A percentile compares a stretch with the other conserved stretches of the same genome.
phyloP scores from a whole-genome alignment of 2,329 filamentous ascomycete genomes.

The Paecilomyces sp. region DNA sequence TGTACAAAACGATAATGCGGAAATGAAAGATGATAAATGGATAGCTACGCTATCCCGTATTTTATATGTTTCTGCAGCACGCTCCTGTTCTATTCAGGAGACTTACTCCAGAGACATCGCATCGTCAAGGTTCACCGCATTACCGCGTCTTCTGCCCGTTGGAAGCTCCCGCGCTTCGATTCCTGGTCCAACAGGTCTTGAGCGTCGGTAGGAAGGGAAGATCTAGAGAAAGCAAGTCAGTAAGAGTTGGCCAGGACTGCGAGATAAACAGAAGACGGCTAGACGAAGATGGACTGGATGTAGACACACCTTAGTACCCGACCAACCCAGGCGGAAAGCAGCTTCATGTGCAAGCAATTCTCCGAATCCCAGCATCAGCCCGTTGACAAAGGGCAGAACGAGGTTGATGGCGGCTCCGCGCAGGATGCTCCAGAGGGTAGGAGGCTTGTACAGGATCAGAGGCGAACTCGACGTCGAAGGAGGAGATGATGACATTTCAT shows the following conservation, averaged over 20 bases:
- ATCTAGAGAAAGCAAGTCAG: conserved; percentile 34
- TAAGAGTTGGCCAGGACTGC: not conserved
- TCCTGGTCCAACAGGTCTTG: conserved; percentile 68
- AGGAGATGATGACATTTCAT: conserved; percentile 26
- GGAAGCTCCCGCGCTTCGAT: conserved; percentile 70
- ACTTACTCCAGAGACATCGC: conserved; percentile 60
- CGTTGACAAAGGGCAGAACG: conserved; percentile 92
- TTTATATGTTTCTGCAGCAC: not conserved
- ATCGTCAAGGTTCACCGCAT: conserved; percentile 53
- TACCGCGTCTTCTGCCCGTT: conserved; percentile 44
- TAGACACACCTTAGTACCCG: conserved; percentile 75
- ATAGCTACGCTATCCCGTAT: no score
- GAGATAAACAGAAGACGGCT: not conserved
- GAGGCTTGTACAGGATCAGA: conserved; percentile 68
- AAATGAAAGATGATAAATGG: not conserved
- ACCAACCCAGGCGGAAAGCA: conserved; percentile 89
- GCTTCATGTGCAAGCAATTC: conserved; percentile 95
- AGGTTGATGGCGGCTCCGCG: conserved; percentile 92
- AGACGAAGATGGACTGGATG: not conserved
- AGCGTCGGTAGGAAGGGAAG: conserved; percentile 54
- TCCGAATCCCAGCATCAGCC: conserved; percentile 95
- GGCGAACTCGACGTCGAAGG: conserved; percentile 31
- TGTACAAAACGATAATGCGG: conserved; percentile 18
- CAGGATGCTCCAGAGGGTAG: conserved; percentile 77
- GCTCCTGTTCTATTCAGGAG: not conserved